Evolutionary conservation across 2,329 filamentous ascomycete species (phyloP), one percentile per base, ranked within the genome.

Genomic region (Verticillium longisporum): DNA sequence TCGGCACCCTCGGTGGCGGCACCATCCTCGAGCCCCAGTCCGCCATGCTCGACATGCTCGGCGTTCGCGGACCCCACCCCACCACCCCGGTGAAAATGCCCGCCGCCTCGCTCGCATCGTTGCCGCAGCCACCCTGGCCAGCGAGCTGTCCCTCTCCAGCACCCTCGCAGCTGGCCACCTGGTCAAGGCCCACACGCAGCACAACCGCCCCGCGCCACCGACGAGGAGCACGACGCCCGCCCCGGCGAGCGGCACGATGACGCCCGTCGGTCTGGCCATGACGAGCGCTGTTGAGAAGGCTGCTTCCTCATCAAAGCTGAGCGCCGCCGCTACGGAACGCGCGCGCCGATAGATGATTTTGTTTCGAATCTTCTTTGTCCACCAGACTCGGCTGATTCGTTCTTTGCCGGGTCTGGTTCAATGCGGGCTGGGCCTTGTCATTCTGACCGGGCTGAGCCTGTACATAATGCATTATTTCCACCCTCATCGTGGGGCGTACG

Each of bases 11-110:
- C 11, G 95, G 95, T 66, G 95, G 95, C 69, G 95, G 95, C 67
- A 99, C 95, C 6, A 94, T 99, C 66, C 88, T 99, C 11, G 95
- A 98, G 75, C 95, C 92, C 2, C 95, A 99, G 78, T 88, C 88
- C 62, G 92, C 94, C 64, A 98, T 98, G 93, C 90, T 99, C 62
- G 95, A 99, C 71, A 83, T 99, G 72, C 88, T 99, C 55, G 95
- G 95, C 66, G 92, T 99, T 21, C 88, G 92, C 60, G 95, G 95
- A 58, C 86, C 95, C 10, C 95, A 98, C 74, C 91, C 90, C 1
- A 96, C 92, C 21, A 90, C 63, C 95, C 95, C 0, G 95, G 95
- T 68, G 92, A 96, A 70, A 99, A 99, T 69, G 86, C 95, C 3
- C 88, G 92, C 56, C 89, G 92, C 65, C 85, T 99, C 37, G 95